Evolutionary conservation across 1,284 basidiomycete species (phyloP), one percentile per base, ranked within the genome.

Genomic region (Trametes polyzona): DNA sequence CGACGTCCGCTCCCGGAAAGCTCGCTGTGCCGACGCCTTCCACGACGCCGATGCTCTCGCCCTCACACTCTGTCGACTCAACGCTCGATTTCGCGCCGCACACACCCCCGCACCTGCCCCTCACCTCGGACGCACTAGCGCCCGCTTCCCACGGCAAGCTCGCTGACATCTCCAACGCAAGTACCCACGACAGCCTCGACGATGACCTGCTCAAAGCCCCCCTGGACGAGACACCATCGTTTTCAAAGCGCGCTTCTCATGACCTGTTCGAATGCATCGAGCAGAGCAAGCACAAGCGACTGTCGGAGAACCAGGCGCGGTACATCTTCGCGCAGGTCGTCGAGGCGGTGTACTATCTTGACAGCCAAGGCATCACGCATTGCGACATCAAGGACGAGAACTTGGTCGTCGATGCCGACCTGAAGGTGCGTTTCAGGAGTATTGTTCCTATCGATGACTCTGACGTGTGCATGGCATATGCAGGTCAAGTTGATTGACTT

Each of bases 361-460:
- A 93, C 56, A 75, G 74, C 33, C 82, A 83, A 47, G 93, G 94
- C 5, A 89, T 96, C 59, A 86, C 85, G 21, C 94, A 97, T 71
- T 88, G 95, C 48, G 95, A 97, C 70, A 90, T 97, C 74, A 97
- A 97, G 71, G 95, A 96, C 68, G 95, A 97, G 73, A 97, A 97
- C 67, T 75, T 95, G 47, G 88, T 96, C 53, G 86, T 96, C 56
- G 93, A 95, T 71, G 77, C 77, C 52, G 75, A 90, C 61, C 76
- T 89, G 54, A 88, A 83, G 74, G 90, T 55, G 52, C 27, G 52
- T 46, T 27, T 42, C 27, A 14, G n/a, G 19, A 36, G 5, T 24
- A 33, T 51, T 16, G 51, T 48, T 23, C 23, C 35, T 52, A 43
- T 27, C 35, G 44, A 32, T 27, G 12, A 6, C 19, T 35, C 57